A percentile compares a stretch with the other conserved stretches of the same genome.
These are phyloP conservation scores for Eucalyptus paniculata DNA, from an alignment of 345 rosid genomes.

Conservation along the genomic window DNA sequence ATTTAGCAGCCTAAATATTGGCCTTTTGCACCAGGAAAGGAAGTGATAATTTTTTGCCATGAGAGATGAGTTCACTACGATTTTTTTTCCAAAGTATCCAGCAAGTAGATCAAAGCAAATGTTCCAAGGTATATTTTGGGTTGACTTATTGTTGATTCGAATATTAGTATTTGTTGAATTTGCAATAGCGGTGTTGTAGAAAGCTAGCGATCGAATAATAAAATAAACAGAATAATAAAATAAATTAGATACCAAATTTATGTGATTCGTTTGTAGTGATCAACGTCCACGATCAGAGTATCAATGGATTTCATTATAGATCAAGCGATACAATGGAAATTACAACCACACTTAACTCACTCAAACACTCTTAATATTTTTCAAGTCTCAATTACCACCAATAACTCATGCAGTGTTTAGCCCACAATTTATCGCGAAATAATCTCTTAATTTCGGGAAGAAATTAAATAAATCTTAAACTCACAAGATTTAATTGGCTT, in stretches of 20 bases:
- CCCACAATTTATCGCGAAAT: too few species aligned
- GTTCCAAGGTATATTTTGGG: not conserved
- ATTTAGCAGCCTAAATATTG: not conserved
- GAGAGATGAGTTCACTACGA: not conserved
- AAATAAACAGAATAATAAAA: too few species aligned
- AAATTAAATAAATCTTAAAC: too few species aligned
- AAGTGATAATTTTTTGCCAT: not conserved
- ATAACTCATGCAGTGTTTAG: too few species aligned
- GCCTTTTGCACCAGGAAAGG: not conserved
- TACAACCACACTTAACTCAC: too few species aligned
- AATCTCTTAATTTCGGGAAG: too few species aligned
- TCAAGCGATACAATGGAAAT: too few species aligned
- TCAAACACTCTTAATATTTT: too few species aligned
- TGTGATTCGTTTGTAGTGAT: too few species aligned
- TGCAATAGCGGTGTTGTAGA: not conserved
- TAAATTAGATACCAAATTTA: too few species aligned
- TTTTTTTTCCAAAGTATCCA: not conserved
- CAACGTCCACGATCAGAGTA: accelerated
- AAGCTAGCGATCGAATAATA: accelerated
- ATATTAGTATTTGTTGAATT: not conserved
- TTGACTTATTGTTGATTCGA: not conserved
- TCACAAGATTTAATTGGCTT: too few species aligned
- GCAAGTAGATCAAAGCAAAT: not conserved
- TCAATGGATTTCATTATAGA: accelerated
- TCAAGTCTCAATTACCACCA: accelerated